Percentiles rank a stretch among this genome's conserved stretches.
phyloP scores from a whole-genome alignment of 148 eudicot genomes.

The Heliamphora exappendiculata region DNA sequence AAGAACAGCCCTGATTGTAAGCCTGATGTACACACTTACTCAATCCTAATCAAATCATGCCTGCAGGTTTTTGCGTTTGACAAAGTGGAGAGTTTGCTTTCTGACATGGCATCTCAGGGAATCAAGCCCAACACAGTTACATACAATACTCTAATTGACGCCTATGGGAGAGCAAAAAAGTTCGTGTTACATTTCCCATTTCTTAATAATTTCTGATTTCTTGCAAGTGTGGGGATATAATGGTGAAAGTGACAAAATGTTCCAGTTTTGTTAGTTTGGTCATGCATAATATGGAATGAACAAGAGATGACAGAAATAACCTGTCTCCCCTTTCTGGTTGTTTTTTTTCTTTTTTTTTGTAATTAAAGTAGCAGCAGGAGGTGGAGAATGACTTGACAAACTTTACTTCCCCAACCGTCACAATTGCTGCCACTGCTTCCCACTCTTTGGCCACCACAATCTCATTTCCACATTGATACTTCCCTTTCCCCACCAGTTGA shows the following conservation, averaged over 20 bases:
- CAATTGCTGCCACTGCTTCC: neutral
- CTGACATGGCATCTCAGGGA: conserved; percentile 71
- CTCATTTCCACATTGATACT: conserved; percentile 10
- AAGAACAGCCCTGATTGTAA: conserved; percentile 50
- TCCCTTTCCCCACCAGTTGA: neutral
- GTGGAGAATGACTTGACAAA: neutral
- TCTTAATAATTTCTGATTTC: neutral
- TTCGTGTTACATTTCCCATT: conserved; percentile 16
- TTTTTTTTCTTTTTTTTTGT: neutral
- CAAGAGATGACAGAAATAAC: neutral
- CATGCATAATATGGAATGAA: neutral
- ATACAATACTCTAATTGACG: conserved; percentile 75
- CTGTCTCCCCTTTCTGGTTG: neutral
- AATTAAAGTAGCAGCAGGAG: neutral
- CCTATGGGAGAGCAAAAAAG: conserved; percentile 84
- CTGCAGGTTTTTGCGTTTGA: conserved; percentile 57
- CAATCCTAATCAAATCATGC: conserved; percentile 78
- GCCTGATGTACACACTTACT: conserved; percentile 81
- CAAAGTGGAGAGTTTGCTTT: conserved; percentile 53
- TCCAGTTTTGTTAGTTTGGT: neutral
- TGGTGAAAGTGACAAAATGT: neutral
- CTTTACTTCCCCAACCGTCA: neutral
- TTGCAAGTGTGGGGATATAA: neutral
- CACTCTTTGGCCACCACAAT: neutral
- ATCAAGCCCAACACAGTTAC: conserved; percentile 81